Evolutionary conservation across 2,329 filamentous ascomycete genomes (phyloP), one percentile per base, ranked within the genome.

Genomic region (Mycosphaerella sp.): DNA sequence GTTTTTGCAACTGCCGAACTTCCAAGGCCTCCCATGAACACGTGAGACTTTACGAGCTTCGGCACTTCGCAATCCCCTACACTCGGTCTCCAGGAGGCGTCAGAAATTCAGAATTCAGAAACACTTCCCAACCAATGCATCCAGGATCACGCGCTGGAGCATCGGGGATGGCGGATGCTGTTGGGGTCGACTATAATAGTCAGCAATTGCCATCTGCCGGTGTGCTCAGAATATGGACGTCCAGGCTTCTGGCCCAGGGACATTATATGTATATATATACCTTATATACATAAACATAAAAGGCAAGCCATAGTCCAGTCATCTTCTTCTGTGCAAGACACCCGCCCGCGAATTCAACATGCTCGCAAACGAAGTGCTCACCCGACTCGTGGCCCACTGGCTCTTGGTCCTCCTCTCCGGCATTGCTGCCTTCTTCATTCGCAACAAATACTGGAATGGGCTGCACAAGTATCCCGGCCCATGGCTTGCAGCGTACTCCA

Each of bases 381-480:
- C 58, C 6, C n/a, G 65, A 6, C 42, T 67, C 32, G 50, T 61
- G 40, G 59, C 60, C 9, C 71, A 75, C 59, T 76, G 73, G 73
- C 71, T 70, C 9, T 28, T 71, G 18, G 45, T 64, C 4, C 61
- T 74, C 9, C 47, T 62, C 9, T 62, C 63, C 6, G 45, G 62
- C 17, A 34, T 70, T 4, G 58, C 64, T 28, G 62, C 64, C 13
- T 66, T 69, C 41, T 60, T 74, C 2, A 44, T 74, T 3, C 66
- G 65, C 55, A 76, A 76, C 61, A 75, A 75, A 50, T 75, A 69
- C 60, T 66, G 70, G 65, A 71, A 72, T 61, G 83, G 84, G 5
- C 70, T 89, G 52, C 80, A 83, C 68, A 81, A 78, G 62, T 88
- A 87, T 59, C 87, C 87, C 0, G 87, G 87, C 0, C 86, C 84